These are phyloP conservation scores for Podaxis carcinomalis DNA, from an alignment of 768 basidiomycete species.

Conservation along the genomic window DNA sequence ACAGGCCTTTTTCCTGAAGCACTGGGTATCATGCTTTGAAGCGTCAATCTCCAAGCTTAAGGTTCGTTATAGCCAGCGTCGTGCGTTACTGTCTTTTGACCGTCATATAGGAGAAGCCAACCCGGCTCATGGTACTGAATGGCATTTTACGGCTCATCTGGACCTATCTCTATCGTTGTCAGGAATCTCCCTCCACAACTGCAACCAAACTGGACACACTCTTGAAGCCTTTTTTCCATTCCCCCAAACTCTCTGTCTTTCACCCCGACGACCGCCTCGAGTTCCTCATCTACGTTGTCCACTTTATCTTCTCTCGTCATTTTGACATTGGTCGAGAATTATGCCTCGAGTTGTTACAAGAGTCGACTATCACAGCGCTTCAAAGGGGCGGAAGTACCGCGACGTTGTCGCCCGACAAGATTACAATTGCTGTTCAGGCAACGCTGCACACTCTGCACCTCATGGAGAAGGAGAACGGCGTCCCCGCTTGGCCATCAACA, in stretches of 20 bases:
- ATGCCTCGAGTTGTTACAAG: conserved; percentile 77
- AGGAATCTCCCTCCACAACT: conserved; percentile 78
- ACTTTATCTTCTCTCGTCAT: conserved; percentile 80
- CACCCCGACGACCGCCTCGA: conserved; percentile 76
- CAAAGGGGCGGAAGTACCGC: conserved; percentile 36
- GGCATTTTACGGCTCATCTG: conserved; percentile 81
- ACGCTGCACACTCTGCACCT: conserved; percentile 66
- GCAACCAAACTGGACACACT: conserved; percentile 74
- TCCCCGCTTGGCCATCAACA: conserved; percentile 77
- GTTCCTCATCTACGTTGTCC: conserved; percentile 71
- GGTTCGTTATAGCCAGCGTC: conserved; percentile 34
- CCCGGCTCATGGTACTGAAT: conserved; percentile 70
- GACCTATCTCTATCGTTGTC: conserved; percentile 94
- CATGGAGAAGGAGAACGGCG: conserved; percentile 65
- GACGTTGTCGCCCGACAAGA: conserved; percentile 64
- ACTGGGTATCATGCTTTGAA: conserved; percentile 79
- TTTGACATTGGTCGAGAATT: conserved; percentile 83
- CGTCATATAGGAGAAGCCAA: conserved; percentile 63
- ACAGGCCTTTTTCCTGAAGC: conserved; percentile 74
- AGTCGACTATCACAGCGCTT: conserved; percentile 42
- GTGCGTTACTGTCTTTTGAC: neutral
- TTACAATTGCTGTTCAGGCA: conserved; percentile 72
- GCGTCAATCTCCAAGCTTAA: conserved; percentile 72
- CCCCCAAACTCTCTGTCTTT: conserved; percentile 53
- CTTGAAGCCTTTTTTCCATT: conserved; percentile 75